phyloP scores from a whole-genome alignment of 306 rosid species.

The Luffa acutangula region DNA sequence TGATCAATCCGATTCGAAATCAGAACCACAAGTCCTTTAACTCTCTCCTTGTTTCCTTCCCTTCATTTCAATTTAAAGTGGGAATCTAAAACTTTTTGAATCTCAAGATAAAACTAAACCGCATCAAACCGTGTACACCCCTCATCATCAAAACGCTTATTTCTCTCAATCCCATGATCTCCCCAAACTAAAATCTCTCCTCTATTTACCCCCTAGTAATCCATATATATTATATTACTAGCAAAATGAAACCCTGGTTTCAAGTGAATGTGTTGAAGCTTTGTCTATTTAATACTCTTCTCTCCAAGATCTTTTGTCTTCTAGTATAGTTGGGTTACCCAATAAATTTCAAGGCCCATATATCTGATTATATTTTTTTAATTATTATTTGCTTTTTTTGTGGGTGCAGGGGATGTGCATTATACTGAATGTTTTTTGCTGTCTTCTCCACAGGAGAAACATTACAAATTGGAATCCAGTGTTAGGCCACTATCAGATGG shows the following conservation, averaged over 20 bases:
- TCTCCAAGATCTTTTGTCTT: not conserved
- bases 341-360: not conserved
- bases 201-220: too few species aligned
- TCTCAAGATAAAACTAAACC: not conserved
- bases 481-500: slow-evolving; percentile 7
- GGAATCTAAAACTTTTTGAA: not conserved
- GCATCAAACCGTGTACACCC: not conserved
- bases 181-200: too few species aligned
- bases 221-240: too few species aligned
- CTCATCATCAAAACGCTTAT: not conserved
- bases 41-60: not conserved
- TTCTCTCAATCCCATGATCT: not conserved
- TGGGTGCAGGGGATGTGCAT: not conserved
- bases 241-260: not conserved
- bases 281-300: not conserved
- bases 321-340: not conserved
- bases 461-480: slow-evolving; percentile 16
- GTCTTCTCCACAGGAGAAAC: slow-evolving; percentile 9
- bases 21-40: not conserved
- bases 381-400: not conserved
- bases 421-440: slow-evolving; percentile 9
- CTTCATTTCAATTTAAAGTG: not conserved
- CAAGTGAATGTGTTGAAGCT: not conserved
- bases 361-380: not conserved
- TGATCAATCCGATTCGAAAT: not conserved